Conservation (phyloP, 805 yeast species). For the Metschnikowia cubensis region DNA sequence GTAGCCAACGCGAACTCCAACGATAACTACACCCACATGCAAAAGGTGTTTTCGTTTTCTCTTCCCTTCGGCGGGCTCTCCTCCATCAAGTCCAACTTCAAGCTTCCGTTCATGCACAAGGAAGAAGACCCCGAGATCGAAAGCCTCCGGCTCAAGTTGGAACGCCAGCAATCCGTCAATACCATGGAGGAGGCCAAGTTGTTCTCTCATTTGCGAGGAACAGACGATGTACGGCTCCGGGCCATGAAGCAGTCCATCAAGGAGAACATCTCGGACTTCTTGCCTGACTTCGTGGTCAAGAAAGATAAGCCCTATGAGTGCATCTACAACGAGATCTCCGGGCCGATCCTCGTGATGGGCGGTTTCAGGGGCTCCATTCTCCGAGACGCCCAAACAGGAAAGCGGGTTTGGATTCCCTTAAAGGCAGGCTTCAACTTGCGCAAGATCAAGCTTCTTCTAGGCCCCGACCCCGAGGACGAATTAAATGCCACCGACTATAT, state of each 20-base stretch:
- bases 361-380: constrained; percentile 85
- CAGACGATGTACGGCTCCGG: constrained; percentile 62
- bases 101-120: constrained; percentile 21
- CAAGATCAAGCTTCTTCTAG: constrained; percentile 65
- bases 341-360: constrained; percentile 78
- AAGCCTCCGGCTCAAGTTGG: constrained; percentile 38
- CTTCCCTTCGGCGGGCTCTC: constrained; percentile 53
- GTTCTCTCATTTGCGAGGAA: constrained; percentile 51
- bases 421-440: constrained; percentile 78
- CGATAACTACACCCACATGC: constrained; percentile 10
- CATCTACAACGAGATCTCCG: constrained; percentile 59
- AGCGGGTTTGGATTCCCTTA: constrained; percentile 81
- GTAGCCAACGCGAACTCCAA: background rate
- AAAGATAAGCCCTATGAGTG: constrained; percentile 35
- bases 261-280: constrained; percentile 43
- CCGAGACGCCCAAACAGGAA: constrained; percentile 57
- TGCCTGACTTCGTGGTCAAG: constrained; percentile 28
- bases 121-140: constrained; percentile 16
- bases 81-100: constrained; percentile 20
- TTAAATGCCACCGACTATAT: constrained; percentile 46
- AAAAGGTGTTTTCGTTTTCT: constrained; percentile 51
- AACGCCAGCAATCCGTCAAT: constrained; percentile 53
- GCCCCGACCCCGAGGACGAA: constrained; percentile 73
- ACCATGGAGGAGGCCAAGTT: constrained; percentile 61
- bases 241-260: constrained; percentile 66